Conservation (phyloP, 441 rosid species). For the Mallotus japonicus region DNA sequence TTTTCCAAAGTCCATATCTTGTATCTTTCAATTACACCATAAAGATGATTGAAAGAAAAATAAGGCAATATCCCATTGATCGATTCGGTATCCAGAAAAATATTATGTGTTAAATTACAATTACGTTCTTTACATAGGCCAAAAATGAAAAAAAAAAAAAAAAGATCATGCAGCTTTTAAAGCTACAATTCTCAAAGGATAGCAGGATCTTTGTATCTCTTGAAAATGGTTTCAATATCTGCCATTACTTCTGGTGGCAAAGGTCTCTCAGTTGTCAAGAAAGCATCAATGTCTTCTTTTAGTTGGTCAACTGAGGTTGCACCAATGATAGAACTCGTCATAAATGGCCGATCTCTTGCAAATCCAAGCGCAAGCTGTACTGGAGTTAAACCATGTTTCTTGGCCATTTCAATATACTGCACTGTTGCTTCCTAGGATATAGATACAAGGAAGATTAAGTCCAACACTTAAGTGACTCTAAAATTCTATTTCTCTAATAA, state of each 20-base stretch:
- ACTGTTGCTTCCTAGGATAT: slow-evolving; percentile 67
- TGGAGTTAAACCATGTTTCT: slow-evolving; percentile 70
- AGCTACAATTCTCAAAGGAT: slow-evolving; percentile 25
- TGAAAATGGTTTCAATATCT: slow-evolving; percentile 62
- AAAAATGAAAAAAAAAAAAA: not conserved
- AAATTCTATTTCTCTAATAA: not conserved
- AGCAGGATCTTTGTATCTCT: slow-evolving; percentile 80
- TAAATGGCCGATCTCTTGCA: slow-evolving; percentile 70
- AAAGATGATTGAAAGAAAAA: too few relatives aligned
- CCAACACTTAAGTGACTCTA: not conserved
- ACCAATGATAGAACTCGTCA: slow-evolving; percentile 84
- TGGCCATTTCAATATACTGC: slow-evolving; percentile 58
- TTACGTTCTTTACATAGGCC: not conserved
- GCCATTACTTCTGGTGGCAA: slow-evolving; percentile 60
- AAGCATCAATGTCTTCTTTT: slow-evolving; percentile 81
- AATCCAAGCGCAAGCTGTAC: slow-evolving; percentile 81
- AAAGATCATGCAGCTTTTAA: not conserved
- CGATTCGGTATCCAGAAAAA: too few relatives aligned
- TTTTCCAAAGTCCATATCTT: too few relatives aligned
- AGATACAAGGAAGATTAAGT: not conserved
- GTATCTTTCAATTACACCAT: too few relatives aligned
- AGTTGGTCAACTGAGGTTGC: slow-evolving; percentile 76
- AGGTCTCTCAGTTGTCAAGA: slow-evolving; percentile 61
- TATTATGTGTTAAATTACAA: too few relatives aligned
- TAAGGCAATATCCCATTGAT: too few relatives aligned